Evolutionary conservation across 1,284 basidiomycete species (phyloP).

Genomic region (Fomitopsis schrenkii): DNA sequence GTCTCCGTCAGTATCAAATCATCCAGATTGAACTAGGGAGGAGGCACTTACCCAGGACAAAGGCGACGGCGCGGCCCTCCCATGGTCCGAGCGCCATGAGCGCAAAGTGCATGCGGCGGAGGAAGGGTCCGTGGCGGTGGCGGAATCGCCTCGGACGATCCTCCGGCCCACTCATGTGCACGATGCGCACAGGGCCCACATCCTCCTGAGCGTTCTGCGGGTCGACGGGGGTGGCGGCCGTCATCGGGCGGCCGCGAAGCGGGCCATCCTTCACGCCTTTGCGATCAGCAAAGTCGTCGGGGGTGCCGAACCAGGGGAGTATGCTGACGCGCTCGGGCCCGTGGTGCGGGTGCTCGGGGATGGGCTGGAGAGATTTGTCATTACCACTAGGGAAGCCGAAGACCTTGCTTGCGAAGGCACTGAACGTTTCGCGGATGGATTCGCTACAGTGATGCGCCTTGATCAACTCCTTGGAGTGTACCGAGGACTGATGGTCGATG

Average conservation of each 20-base stretch:
- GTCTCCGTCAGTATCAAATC: background rate
- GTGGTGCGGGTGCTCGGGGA: background rate
- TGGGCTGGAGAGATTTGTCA: background rate
- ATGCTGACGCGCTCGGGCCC: slow-evolving; percentile 1
- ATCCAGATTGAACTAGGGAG: background rate
- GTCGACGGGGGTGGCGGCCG: too few relatives aligned
- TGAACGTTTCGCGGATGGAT: slow-evolving; percentile 4
- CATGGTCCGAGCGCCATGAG: slow-evolving; percentile 70
- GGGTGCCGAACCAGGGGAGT: slow-evolving; percentile 4
- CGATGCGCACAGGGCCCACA: slow-evolving; percentile 8
- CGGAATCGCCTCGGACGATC: slow-evolving; percentile 11
- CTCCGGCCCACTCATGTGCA: slow-evolving; percentile 4
- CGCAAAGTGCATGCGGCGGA: slow-evolving; percentile 55
- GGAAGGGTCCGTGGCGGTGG: slow-evolving; percentile 37
- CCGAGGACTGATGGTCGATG: background rate
- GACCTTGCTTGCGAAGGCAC: background rate
- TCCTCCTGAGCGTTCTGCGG: background rate
- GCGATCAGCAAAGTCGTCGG: background rate
- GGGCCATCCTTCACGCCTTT: background rate
- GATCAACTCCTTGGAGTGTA: background rate
- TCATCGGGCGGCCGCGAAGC: background rate
- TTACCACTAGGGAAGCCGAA: slow-evolving; percentile 6
- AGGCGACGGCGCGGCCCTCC: slow-evolving; percentile 75
- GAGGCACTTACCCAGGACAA: slow-evolving; percentile 61
- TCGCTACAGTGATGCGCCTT: slow-evolving; percentile 1